Evolutionary conservation across 2,329 filamentous ascomycete genomes (phyloP).

Genomic region (Botryotinia calthae): DNA sequence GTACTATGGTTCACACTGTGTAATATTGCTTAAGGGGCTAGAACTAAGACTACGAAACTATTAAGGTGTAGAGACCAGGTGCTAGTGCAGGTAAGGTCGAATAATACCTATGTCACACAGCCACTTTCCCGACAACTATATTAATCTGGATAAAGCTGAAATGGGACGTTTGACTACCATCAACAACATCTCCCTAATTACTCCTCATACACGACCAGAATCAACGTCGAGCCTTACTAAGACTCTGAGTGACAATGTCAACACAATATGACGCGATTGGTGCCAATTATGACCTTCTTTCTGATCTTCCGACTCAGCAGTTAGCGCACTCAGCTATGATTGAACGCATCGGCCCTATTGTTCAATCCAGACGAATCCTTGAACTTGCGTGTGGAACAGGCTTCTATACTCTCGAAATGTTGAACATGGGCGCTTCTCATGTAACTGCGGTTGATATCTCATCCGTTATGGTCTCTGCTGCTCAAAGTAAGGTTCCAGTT

Average conservation of each 20-base stretch:
- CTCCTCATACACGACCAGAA: neutral
- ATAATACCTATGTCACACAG: neutral
- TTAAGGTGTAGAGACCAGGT: too few species aligned
- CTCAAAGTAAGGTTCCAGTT: neutral
- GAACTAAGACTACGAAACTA: too few species aligned
- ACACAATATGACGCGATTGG: conserved; percentile 12
- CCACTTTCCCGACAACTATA: neutral
- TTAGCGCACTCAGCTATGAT: conserved; percentile 1
- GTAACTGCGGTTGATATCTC: conserved; percentile 11
- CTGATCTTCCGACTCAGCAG: neutral
- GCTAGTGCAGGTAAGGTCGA: neutral
- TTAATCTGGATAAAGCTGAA: neutral
- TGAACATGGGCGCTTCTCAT: conserved; percentile 5
- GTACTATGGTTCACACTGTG: too few species aligned
- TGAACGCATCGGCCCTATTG: neutral
- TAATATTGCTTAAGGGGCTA: too few species aligned
- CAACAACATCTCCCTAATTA: neutral
- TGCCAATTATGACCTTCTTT: neutral
- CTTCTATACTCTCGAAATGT: neutral
- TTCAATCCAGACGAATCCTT: neutral
- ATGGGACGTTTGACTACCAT: neutral
- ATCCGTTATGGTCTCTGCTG: neutral
- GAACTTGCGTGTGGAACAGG: conserved; percentile 14
- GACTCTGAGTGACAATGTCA: neutral
- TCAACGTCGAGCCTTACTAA: neutral